Percentiles rank a stretch among this genome's conserved stretches.
phyloP scores from a whole-genome alignment of 805 yeast genomes.

The Priceomyces fermenticarens region DNA sequence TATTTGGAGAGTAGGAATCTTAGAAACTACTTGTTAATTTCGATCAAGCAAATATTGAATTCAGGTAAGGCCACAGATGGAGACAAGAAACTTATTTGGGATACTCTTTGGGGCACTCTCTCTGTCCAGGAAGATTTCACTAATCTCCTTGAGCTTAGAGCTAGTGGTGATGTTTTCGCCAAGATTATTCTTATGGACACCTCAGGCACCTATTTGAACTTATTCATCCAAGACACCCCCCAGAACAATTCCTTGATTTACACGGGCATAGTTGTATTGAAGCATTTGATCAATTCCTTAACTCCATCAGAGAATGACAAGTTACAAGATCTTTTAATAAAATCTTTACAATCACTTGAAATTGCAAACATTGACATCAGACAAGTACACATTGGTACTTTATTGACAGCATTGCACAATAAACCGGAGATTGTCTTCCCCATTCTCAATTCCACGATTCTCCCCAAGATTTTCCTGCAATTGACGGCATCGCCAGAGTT shows the following conservation, averaged over 20 bases:
- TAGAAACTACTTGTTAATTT: slow-evolving; percentile 13
- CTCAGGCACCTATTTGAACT: slow-evolving; percentile 9
- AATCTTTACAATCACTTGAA: slow-evolving; percentile 20
- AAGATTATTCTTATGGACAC: slow-evolving; percentile 16
- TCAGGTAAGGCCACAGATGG: slow-evolving; percentile 8
- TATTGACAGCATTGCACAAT: slow-evolving; percentile 59
- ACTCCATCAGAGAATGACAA: slow-evolving; percentile 10
- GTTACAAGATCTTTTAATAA: slow-evolving; percentile 13
- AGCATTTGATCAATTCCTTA: slow-evolving; percentile 23
- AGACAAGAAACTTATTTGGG: slow-evolving; percentile 22
- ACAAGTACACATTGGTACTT: slow-evolving; percentile 55
- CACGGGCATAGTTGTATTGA: slow-evolving; percentile 31
- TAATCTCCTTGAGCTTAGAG: slow-evolving; percentile 20
- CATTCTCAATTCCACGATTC: slow-evolving; percentile 37
- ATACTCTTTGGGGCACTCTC: slow-evolving; percentile 16
- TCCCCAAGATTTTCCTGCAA: slow-evolving; percentile 54
- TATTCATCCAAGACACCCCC: slow-evolving; percentile 9
- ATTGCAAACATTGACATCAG: slow-evolving; percentile 49
- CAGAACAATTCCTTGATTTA: slow-evolving; percentile 19
- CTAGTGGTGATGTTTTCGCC: slow-evolving; percentile 35
- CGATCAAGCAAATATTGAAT: slow-evolving; percentile 19
- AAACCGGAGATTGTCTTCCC: slow-evolving; percentile 47
- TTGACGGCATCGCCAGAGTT: slow-evolving; percentile 53
- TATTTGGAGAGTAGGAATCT: slow-evolving; percentile 8
- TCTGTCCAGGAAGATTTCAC: slow-evolving; percentile 1